Conservation (phyloP, 2,329 filamentous ascomycete species). For the Geosmithia putterillii region DNA sequence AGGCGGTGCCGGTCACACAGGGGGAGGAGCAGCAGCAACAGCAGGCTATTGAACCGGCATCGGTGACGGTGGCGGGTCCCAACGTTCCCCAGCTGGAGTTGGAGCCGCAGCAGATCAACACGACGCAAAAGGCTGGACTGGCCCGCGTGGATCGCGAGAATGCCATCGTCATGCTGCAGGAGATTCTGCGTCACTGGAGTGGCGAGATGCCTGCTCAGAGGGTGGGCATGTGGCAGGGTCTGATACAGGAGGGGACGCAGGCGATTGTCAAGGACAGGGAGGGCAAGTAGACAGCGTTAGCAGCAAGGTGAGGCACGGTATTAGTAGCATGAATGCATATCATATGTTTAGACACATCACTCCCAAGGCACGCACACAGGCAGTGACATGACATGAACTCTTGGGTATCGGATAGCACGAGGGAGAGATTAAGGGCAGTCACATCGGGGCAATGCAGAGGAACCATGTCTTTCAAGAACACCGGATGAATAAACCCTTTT, state of each 20-base stretch:
- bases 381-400: too few relatives aligned
- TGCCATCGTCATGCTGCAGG: slow-evolving; percentile 43
- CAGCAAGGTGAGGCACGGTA: background rate
- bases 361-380: too few relatives aligned
- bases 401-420: too few relatives aligned
- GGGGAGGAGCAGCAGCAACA: background rate
- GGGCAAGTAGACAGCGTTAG: background rate
- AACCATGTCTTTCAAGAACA: background rate
- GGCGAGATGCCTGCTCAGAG: slow-evolving; percentile 25
- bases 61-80: slow-evolving; percentile 13
- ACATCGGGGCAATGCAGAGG: slow-evolving; percentile 4
- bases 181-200: slow-evolving; percentile 34
- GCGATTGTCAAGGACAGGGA: slow-evolving; percentile 20
- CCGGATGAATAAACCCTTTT: background rate
- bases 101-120: slow-evolving; percentile 34
- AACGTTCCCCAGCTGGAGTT: slow-evolving; percentile 15
- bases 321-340: background rate
- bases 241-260: slow-evolving; percentile 37
- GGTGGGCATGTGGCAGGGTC: slow-evolving; percentile 27
- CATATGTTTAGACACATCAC: background rate
- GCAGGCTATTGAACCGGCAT: slow-evolving; percentile 5
- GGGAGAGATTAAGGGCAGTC: background rate
- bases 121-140: slow-evolving; percentile 29
- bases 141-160: slow-evolving; percentile 47
- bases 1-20: background rate